Evolutionary conservation across 2,329 filamentous ascomycete genomes (phyloP).

Genomic region (Fusarium heterosporum): DNA sequence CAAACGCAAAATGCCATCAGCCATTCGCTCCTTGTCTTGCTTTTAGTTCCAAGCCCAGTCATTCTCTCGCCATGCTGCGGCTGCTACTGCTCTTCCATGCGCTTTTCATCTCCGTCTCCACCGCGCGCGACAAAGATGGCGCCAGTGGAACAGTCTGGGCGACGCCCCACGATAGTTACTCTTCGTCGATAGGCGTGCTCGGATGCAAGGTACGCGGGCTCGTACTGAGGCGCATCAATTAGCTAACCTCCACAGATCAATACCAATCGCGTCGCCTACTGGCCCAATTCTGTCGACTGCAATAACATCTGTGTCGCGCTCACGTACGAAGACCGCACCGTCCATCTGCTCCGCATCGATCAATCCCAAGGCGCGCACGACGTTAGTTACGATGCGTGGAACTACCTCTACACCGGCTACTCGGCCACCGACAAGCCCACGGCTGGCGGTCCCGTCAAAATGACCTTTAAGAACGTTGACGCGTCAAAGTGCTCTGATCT

Average conservation of each 20-base stretch:
- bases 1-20: slow-evolving; percentile 39
- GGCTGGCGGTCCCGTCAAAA: slow-evolving; percentile 61
- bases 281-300: slow-evolving; percentile 67
- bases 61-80: slow-evolving; percentile 23
- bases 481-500: slow-evolving; percentile 60
- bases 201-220: slow-evolving; percentile 62
- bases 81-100: slow-evolving; percentile 24
- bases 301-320: slow-evolving; percentile 67
- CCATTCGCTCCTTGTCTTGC: slow-evolving; percentile 31
- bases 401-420: slow-evolving; percentile 65
- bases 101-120: slow-evolving; percentile 11
- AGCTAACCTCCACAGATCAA: slow-evolving; percentile 53
- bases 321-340: slow-evolving; percentile 59
- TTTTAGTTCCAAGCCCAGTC: slow-evolving; percentile 1
- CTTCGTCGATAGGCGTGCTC: slow-evolving; percentile 68
- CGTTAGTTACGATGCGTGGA: slow-evolving; percentile 72
- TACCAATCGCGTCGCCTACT: slow-evolving; percentile 71
- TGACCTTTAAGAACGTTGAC: slow-evolving; percentile 59
- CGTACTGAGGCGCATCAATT: too few species aligned
- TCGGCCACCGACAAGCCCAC: slow-evolving; percentile 59
- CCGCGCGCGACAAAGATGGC: slow-evolving; percentile 16
- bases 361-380: slow-evolving; percentile 68
- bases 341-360: slow-evolving; percentile 71
- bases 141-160: slow-evolving; percentile 47
- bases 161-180: slow-evolving; percentile 69